Conservation (phyloP, 2,329 filamentous ascomycete species). For the Trichoderma endophyticum region DNA sequence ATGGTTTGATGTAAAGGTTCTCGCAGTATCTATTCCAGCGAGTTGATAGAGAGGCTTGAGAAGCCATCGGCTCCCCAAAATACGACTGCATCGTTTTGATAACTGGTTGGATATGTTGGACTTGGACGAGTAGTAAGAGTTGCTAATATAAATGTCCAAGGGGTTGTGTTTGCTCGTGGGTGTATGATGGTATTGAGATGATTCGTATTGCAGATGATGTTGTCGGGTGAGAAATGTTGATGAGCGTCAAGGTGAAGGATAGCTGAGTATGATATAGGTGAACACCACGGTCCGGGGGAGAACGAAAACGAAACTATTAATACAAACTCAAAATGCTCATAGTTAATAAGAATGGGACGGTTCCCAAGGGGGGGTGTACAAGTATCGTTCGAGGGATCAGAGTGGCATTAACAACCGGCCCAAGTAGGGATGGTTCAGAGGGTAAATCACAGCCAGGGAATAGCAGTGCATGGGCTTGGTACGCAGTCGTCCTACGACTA, state of each 20-base stretch:
- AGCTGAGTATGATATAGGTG: conserved; percentile 7
- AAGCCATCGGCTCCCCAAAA: conserved; percentile 27
- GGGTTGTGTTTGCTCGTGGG: background rate
- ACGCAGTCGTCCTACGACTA: conserved; percentile 22
- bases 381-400: conserved; percentile 29
- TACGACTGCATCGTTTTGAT: conserved; percentile 34
- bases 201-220: background rate
- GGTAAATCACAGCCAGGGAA: conserved; percentile 33
- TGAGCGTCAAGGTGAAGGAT: background rate
- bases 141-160: background rate
- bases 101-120: background rate
- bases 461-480: conserved; percentile 20
- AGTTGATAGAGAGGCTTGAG: conserved; percentile 25
- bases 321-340: background rate
- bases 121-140: background rate
- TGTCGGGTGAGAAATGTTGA: background rate
- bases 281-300: conserved; percentile 8
- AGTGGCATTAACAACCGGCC: conserved; percentile 29
- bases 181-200: background rate
- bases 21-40: conserved; percentile 45
- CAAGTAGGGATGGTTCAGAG: conserved; percentile 34
- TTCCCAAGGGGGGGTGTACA: conserved; percentile 19
- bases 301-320: conserved; percentile 13
- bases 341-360: conserved; percentile 17
- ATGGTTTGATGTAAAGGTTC: conserved; percentile 46